Conservation (phyloP, 306 rosid genomes). For the Cicer cuneatum region DNA sequence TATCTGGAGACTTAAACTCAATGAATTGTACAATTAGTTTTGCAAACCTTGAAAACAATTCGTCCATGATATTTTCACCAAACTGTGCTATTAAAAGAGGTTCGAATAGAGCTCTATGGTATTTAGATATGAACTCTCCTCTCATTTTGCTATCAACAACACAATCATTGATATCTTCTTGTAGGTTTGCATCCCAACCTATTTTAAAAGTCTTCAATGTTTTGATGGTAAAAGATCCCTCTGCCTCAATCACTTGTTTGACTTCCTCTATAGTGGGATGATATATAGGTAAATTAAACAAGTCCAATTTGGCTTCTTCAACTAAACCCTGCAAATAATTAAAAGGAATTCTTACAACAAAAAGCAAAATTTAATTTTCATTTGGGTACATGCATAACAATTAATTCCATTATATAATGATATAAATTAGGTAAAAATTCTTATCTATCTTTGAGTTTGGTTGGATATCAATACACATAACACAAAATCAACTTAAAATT, state of each 20-base stretch:
- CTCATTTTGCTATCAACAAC: conserved; percentile 28
- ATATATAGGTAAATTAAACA: conserved; percentile 52
- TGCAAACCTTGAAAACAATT: conserved; percentile 48
- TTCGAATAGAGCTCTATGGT: conserved; percentile 49
- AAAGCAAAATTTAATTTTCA: background rate
- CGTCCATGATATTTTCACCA: conserved; percentile 48
- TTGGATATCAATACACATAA: too few relatives aligned
- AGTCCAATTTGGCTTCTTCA: conserved; percentile 47
- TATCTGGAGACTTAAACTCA: background rate
- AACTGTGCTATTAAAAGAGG: conserved; percentile 49
- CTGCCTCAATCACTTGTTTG: conserved; percentile 32
- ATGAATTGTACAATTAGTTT: conserved; percentile 12
- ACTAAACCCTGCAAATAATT: conserved; percentile 41
- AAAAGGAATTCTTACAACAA: background rate
- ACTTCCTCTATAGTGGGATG: conserved; percentile 50
- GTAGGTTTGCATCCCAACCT: conserved; percentile 45
- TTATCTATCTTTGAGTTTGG: too few relatives aligned
- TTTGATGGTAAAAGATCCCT: conserved; percentile 12
- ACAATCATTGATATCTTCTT: conserved; percentile 10
- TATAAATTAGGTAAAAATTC: too few relatives aligned
- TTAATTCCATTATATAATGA: too few relatives aligned
- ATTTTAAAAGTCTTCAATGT: conserved; percentile 25
- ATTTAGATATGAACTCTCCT: conserved; percentile 39
- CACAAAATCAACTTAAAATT: too few relatives aligned
- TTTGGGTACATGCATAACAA: background rate